Conservation (phyloP, 2,329 filamentous ascomycete species). For the Alternaria incomplexa region DNA sequence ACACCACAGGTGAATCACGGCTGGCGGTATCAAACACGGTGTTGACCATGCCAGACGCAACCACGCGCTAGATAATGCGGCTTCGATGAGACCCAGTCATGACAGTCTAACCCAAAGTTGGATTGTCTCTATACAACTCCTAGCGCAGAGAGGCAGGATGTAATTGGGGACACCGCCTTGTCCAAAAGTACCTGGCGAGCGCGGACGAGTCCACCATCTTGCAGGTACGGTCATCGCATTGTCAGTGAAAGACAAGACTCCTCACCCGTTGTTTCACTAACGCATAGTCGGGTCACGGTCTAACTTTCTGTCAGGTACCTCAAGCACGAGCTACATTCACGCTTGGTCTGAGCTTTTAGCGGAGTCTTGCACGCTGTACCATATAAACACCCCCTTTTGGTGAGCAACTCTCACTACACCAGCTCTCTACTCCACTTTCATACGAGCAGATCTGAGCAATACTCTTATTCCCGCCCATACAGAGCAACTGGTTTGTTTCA, state of each 20-base stretch:
- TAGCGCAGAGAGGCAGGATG: background rate
- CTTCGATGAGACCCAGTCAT: background rate
- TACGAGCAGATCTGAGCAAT: background rate
- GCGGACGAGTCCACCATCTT: background rate
- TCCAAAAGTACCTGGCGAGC: background rate
- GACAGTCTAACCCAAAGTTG: background rate
- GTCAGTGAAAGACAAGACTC: background rate
- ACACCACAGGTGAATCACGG: background rate
- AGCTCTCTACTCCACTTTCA: background rate
- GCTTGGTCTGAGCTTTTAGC: background rate
- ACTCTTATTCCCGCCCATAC: background rate
- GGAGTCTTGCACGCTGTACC: background rate
- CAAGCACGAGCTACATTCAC: background rate
- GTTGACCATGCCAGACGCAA: background rate
- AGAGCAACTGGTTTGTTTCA: background rate
- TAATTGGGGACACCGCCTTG: background rate
- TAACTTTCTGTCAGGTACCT: background rate
- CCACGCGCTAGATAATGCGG: background rate
- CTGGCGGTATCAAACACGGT: rapidly evolving
- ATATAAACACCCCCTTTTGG: background rate
- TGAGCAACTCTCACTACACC: background rate
- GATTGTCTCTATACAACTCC: rapidly evolving
- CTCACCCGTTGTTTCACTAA: background rate
- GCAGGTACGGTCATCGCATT: background rate
- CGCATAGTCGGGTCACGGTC: background rate